Evolutionary conservation across 2,329 filamentous ascomycete species (phyloP).

Genomic region (Pseudogymnoascus sp.): DNA sequence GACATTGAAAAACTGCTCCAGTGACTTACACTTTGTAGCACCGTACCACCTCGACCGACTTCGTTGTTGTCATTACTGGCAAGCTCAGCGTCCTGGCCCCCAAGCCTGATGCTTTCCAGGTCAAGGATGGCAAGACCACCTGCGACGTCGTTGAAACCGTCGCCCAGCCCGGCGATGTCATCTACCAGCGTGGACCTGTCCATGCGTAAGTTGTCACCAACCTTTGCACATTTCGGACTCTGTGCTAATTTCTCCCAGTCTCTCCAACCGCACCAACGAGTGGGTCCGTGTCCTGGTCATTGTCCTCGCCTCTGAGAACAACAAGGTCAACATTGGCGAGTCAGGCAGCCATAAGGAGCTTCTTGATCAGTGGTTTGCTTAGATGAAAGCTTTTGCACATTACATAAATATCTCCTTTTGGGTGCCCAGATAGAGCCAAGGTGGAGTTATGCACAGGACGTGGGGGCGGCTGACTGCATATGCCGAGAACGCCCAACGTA

Average conservation of each 20-base stretch:
- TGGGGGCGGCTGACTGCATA: too few relatives aligned
- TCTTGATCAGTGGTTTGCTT: not conserved
- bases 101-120: constrained; percentile 16
- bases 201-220: constrained; percentile 27
- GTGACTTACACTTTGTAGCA: constrained; percentile 18
- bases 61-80: constrained; percentile 25
- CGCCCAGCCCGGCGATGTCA: constrained; percentile 24
- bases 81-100: constrained; percentile 26
- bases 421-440: too few relatives aligned
- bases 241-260: constrained; percentile 12
- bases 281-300: constrained; percentile 23
- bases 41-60: constrained; percentile 28
- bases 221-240: not conserved
- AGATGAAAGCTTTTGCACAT: not conserved
- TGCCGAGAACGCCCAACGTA: too few relatives aligned
- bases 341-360: not conserved
- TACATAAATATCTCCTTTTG: too few relatives aligned
- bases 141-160: constrained; percentile 24
- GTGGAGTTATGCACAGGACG: too few relatives aligned
- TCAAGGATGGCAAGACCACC: constrained; percentile 21
- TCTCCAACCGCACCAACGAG: constrained; percentile 24
- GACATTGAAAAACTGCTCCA: not conserved
- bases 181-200: constrained; percentile 27
- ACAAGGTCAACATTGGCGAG: constrained; percentile 15
- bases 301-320: constrained; percentile 21